These are phyloP conservation scores for Rhodotorula sp. DNA, from an alignment of 1,284 basidiomycete species.

Conservation along the genomic window DNA sequence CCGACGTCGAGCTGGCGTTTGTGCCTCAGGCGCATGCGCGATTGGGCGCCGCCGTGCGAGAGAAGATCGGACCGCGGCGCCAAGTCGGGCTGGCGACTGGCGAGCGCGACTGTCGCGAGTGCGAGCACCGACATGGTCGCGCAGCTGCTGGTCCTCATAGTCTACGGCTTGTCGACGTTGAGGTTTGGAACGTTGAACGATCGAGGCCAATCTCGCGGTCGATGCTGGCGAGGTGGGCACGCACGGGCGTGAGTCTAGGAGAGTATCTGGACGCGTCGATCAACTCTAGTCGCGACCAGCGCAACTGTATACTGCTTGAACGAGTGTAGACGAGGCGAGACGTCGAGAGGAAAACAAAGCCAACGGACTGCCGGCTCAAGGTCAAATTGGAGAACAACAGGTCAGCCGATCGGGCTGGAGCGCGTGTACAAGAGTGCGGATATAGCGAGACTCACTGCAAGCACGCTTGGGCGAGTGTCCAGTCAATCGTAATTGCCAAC, in stretches of 20 bases:
- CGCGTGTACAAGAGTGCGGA: too few relatives aligned
- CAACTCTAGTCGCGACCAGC: not conserved
- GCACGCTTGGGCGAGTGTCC: too few relatives aligned
- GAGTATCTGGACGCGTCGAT: not conserved
- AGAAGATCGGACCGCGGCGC: not conserved
- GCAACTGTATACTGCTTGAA: not conserved
- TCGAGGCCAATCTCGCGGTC: not conserved
- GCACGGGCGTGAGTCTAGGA: not conserved
- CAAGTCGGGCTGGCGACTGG: not conserved
- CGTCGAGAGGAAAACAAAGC: not conserved
- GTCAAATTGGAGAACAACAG: not conserved
- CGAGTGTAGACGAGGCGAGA: not conserved
- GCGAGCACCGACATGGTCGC: not conserved
- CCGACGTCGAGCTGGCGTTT: constrained; percentile 4
- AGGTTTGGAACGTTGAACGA: not conserved
- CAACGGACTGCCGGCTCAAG: not conserved
- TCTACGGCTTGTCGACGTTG: not conserved
- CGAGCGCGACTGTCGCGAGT: not conserved
- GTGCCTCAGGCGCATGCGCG: not conserved
- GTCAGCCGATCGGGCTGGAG: not conserved
- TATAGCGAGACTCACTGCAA: too few relatives aligned
- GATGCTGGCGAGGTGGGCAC: not conserved
- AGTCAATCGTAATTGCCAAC: too few relatives aligned
- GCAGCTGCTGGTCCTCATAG: not conserved
- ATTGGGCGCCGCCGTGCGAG: not conserved